Base-by-base conservation (phyloP, 1,284 basidiomycete genomes). In the Cryptococcus hybrid region DNA sequence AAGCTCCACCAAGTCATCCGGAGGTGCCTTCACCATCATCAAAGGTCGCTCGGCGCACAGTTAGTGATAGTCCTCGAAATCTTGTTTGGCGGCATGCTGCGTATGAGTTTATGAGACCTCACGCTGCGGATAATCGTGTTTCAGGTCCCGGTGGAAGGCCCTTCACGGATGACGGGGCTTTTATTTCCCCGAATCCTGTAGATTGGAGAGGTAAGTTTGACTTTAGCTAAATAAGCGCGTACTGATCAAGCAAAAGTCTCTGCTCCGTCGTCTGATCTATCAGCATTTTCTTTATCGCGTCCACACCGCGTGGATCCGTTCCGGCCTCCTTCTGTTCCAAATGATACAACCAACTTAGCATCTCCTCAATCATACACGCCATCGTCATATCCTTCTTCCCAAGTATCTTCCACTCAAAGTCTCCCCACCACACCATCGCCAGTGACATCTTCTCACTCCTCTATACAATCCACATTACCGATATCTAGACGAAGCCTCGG, bases 271-370 rank as follows among this genome's bases (percentile, higher is more conserved):
- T 62, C 62, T 13, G 70, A 74, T 54, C 57, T 74, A 9, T 67
- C 68, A 5, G 69, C 68, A 1, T 74, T 73, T 47, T 71, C 72
- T 2, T 57, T 74, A 3, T 67, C 64, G 36, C 57, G 52, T 12
- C 46, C 15, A 47, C 35, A 30, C 3, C 15, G 12, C 47, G 50
- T 18, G 46, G 53, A 45, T 51, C 43, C 18, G 18, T 18, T 18
- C 18, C 18, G 18, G 18, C 18, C 40, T 51, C 36, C 52, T 51
- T 56, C 24, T 44, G 58, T 34, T 9, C n/a, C 40, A 42, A 42
- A 18, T 42, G 40, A 42, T n/a, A 42, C 51, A 36, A 24, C 47
- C 39, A 34, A 30, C 34, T 13, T 37, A n/a, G 35, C 37, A 40
- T 55, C 50, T 2, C 38, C 55, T 8, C 46, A 35, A 44, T 11